Percentiles rank a stretch among this genome's conserved stretches.
These are phyloP conservation scores for Xylogone sp. DNA, from an alignment of 2,329 filamentous ascomycete genomes.

Conservation along the genomic window DNA sequence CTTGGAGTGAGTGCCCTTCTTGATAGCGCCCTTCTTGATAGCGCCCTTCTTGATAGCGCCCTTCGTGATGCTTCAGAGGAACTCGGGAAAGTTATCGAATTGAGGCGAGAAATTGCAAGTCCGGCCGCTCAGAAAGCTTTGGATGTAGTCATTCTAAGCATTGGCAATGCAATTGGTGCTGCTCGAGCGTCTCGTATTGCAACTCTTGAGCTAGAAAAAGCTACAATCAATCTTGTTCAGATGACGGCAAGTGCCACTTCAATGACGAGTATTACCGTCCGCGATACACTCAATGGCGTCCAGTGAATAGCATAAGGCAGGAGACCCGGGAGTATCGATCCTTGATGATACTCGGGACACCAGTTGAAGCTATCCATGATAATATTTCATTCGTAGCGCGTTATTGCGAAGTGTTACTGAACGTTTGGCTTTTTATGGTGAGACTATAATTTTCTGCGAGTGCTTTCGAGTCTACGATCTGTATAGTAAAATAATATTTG, in stretches of 20 bases:
- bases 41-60: background rate
- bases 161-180: background rate
- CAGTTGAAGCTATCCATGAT: too few relatives aligned
- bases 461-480: too few relatives aligned
- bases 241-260: background rate
- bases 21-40: background rate
- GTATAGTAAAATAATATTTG: too few relatives aligned
- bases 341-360: too few relatives aligned
- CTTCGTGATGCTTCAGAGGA: background rate
- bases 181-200: background rate
- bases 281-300: background rate
- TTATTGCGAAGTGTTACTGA: too few relatives aligned
- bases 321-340: too few relatives aligned
- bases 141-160: background rate
- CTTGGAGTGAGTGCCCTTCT: background rate
- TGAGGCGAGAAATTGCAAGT: background rate
- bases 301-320: background rate
- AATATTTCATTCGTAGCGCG: too few relatives aligned
- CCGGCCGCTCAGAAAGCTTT: background rate
- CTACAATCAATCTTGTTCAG: background rate
- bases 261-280: background rate
- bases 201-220: background rate
- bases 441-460: too few relatives aligned
- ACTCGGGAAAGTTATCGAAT: background rate
- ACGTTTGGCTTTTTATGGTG: too few relatives aligned